Evolutionary conservation across 169 alveolate species (phyloP).

Genomic region (Cryptosporidium ubiquitum): DNA sequence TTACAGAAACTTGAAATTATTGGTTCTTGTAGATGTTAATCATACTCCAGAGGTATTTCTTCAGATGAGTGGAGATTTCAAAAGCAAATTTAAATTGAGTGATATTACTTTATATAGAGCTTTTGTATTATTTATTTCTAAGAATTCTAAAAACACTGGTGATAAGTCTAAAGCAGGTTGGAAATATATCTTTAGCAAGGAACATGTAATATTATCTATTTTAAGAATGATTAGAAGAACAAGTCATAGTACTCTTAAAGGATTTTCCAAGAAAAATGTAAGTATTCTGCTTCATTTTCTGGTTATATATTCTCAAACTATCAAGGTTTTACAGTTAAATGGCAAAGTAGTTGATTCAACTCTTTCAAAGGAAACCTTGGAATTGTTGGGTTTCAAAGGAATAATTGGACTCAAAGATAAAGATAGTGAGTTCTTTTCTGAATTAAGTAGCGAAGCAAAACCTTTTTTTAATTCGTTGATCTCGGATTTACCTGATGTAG

Average conservation of each 20-base stretch:
- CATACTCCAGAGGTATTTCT: constrained; percentile 8
- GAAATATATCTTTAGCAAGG: constrained; percentile 12
- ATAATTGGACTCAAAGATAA: background rate
- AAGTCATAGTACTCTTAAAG: constrained; percentile 28
- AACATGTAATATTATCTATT: constrained; percentile 13
- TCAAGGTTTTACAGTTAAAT: background rate
- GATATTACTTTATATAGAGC: background rate
- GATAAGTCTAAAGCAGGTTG: background rate
- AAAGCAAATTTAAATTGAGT: background rate
- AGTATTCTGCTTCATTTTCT: constrained; percentile 23
- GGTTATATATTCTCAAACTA: background rate
- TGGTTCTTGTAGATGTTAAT: constrained; percentile 19
- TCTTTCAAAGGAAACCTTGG: constrained; percentile 2
- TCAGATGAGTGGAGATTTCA: background rate
- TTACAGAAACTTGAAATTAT: background rate
- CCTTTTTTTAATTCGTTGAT: background rate
- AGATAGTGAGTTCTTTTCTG: background rate
- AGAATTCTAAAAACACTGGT: background rate
- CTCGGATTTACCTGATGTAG: background rate
- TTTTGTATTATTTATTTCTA: background rate
- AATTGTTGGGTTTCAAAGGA: background rate
- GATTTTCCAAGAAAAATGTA: background rate
- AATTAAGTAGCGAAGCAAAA: background rate
- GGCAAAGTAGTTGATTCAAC: background rate
- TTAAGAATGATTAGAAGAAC: constrained; percentile 34